Base-by-base conservation (phyloP, 148 eudicot species). In the Euryodendron excelsum region DNA sequence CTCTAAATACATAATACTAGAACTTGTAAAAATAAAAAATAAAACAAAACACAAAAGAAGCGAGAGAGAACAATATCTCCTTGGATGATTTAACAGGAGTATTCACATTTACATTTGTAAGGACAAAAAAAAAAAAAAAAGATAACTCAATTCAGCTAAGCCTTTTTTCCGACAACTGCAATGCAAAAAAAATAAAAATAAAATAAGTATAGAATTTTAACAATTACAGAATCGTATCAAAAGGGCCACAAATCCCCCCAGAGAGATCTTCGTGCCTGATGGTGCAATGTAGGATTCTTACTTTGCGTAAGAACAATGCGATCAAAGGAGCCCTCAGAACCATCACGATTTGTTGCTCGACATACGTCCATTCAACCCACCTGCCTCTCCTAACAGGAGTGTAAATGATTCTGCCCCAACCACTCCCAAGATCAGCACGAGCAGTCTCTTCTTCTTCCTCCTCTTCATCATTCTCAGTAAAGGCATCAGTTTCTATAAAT, bases 171-270 rank as follows among this genome's bases (percentile, higher is more conserved):
- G n/a, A n/a, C n/a, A n/a, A n/a, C n/a, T n/a, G n/a, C n/a, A n/a
- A n/a, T n/a, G n/a, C n/a, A n/a, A n/a, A n/a, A n/a, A n/a, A n/a
- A n/a, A n/a, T n/a, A n/a, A n/a, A n/a, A n/a, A n/a, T n/a, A n/a
- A n/a, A n/a, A n/a, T n/a, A n/a, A n/a, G n/a, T n/a, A n/a, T n/a
- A n/a, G n/a, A n/a, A n/a, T n/a, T n/a, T n/a, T n/a, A n/a, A 69
- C 15, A 17, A 44, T 41, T n/a, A 59, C 50, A 60, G 33, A 70
- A 70, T 56, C 39, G 50, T 41, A 39, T 78, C 82, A 93, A 73
- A 88, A 88, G 64, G 98, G 99, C 98, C 98, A 93, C 77, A 93
- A 82, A 79, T 96, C 97, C 0, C 99, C 99, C 98, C 98, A 96
- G 25, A 87, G n/a, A 45, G 99, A 96, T 76, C 86, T 87, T 52